Conservation (phyloP, 2,329 filamentous ascomycete species). For the Arthroderma sp. region DNA sequence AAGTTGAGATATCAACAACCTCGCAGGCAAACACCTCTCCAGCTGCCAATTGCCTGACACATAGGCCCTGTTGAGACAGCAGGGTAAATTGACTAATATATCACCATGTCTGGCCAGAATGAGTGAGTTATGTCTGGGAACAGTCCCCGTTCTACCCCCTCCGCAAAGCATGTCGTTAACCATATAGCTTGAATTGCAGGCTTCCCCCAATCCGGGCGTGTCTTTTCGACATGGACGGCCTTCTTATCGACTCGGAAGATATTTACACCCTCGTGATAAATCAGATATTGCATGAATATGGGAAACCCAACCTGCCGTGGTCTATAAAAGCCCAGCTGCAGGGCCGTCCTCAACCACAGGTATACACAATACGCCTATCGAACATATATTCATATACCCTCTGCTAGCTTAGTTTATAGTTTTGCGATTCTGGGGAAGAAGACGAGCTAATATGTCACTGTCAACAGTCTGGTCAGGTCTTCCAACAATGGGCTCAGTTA, state of each 20-base stretch:
- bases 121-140: not conserved
- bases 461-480: conserved; percentile 46
- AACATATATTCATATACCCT: too few relatives aligned
- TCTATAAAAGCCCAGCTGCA: conserved; percentile 81
- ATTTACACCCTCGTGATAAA: conserved; percentile 77
- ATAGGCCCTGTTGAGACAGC: too few relatives aligned
- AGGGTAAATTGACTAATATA: not conserved
- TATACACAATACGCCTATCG: too few relatives aligned
- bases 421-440: not conserved
- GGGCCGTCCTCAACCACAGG: conserved; percentile 49
- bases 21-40: not conserved
- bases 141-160: not conserved
- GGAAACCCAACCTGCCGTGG: conserved; percentile 71
- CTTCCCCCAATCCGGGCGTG: conserved; percentile 76
- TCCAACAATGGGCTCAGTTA: conserved; percentile 73
- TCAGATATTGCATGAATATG: conserved; percentile 62
- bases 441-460: not conserved
- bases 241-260: conserved; percentile 89
- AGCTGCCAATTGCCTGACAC: not conserved
- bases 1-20: not conserved
- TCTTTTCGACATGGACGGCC: conserved; percentile 97
- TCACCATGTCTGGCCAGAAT: not conserved
- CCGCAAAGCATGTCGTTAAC: not conserved
- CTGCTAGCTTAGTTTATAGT: not conserved
- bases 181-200: conserved; percentile 32